Percentiles rank a stretch among this genome's conserved stretches.
These are phyloP conservation scores for Tolypocladium ophioglossoides DNA, from an alignment of 2,329 filamentous ascomycete species.

Conservation along the genomic window DNA sequence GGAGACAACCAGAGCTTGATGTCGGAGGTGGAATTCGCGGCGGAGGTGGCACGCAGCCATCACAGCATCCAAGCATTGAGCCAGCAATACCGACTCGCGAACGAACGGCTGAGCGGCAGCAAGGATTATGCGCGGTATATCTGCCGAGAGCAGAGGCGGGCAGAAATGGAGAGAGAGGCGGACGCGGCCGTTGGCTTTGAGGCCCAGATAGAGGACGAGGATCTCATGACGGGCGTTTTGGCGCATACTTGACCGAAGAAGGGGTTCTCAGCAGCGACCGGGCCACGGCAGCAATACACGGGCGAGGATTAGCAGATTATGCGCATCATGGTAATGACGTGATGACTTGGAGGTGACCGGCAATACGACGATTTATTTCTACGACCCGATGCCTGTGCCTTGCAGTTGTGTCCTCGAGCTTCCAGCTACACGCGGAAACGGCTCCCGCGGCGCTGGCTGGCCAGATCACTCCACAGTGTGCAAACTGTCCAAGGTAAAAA, in stretches of 20 bases:
- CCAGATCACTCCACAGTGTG: background rate
- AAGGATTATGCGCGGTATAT: conserved; percentile 44
- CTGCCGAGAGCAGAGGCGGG: conserved; percentile 33
- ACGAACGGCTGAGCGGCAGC: conserved; percentile 42
- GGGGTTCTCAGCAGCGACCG: too few relatives aligned
- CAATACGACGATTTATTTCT: background rate
- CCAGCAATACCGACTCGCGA: conserved; percentile 38
- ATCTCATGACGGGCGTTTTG: conserved; percentile 42
- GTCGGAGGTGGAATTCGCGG: conserved; percentile 40
- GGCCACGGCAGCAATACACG: too few relatives aligned
- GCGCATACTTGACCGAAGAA: conserved; percentile 9
- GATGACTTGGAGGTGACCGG: too few relatives aligned
- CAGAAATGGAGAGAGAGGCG: conserved; percentile 29
- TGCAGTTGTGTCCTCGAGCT: background rate
- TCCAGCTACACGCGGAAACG: background rate
- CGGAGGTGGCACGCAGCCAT: conserved; percentile 31
- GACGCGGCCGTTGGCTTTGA: conserved; percentile 30
- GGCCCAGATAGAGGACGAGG: conserved; percentile 45
- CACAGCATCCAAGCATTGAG: conserved; percentile 33
- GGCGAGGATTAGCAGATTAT: too few relatives aligned
- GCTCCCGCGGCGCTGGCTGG: background rate
- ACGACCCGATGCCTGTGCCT: background rate
- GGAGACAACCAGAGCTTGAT: conserved; percentile 28
- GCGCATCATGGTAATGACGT: too few relatives aligned
- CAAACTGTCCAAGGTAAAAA: background rate